phyloP scores from a whole-genome alignment of 345 rosid species.

The Populus euphratica region DNA sequence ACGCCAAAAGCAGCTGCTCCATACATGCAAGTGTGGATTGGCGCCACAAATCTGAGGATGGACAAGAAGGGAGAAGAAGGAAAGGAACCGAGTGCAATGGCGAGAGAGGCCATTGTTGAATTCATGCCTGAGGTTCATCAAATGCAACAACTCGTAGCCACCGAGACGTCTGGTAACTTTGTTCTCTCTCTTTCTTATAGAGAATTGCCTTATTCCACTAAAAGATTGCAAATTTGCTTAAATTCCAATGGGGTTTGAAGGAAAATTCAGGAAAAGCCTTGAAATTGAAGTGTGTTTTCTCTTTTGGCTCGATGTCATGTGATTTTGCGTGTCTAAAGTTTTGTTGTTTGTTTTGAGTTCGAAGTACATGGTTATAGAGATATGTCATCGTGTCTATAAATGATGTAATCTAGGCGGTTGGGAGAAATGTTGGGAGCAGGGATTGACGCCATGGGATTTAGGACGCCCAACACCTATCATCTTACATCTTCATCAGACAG shows the following conservation, averaged over 20 bases:
- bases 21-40: no score
- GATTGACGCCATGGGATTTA: slow-evolving; percentile 79
- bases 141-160: slow-evolving; percentile 24
- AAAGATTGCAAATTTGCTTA: background rate
- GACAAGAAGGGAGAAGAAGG: slow-evolving; percentile 16
- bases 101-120: background rate
- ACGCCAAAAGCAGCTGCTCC: no score
- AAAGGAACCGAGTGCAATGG: background rate
- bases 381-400: background rate
- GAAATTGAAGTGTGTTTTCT: background rate
- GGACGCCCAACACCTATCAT: slow-evolving; percentile 66
- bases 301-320: no score
- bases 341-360: background rate
- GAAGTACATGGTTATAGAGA: background rate
- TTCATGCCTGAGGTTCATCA: slow-evolving; percentile 19
- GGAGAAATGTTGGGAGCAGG: slow-evolving; percentile 80
- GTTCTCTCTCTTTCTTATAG: background rate
- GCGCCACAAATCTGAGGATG: slow-evolving; percentile 5
- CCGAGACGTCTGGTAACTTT: slow-evolving; percentile 24
- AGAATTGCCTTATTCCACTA: background rate
- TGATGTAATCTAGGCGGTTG: slow-evolving; percentile 50
- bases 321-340: no score
- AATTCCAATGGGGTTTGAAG: background rate
- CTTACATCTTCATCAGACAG: slow-evolving; percentile 49
- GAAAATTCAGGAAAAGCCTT: background rate